Conservation (phyloP, 768 basidiomycete genomes). For the Tephrocybe rancida region DNA sequence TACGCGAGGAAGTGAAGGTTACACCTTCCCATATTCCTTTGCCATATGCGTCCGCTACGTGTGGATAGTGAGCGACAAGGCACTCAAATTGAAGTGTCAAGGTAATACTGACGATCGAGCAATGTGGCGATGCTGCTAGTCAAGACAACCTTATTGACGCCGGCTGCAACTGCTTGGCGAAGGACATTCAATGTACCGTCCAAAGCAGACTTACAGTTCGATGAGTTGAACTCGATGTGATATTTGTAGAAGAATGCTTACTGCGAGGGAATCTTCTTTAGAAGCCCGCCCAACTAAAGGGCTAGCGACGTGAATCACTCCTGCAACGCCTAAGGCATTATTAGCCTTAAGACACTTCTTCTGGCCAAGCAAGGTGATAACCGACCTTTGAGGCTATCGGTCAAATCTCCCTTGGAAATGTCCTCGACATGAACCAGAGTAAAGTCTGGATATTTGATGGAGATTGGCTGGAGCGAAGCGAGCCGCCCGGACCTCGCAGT, state of each 20-base stretch:
- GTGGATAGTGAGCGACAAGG: neutral
- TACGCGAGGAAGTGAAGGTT: conserved; percentile 4
- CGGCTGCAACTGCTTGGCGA: conserved; percentile 13
- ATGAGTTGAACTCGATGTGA: neutral
- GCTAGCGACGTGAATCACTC: conserved; percentile 36
- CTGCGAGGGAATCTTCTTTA: conserved; percentile 8
- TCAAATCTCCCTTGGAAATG: conserved; percentile 12
- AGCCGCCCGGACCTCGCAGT: conserved; percentile 9
- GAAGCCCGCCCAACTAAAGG: conserved; percentile 12
- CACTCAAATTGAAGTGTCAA: neutral
- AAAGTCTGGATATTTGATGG: conserved; percentile 1
- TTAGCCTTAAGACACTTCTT: neutral
- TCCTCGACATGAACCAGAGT: conserved; percentile 15
- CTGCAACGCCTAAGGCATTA: conserved; percentile 42
- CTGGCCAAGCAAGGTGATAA: neutral
- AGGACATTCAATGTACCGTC: conserved; percentile 16
- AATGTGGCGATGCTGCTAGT: conserved; percentile 14
- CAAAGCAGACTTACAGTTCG: conserved; percentile 5
- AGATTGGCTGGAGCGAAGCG: conserved; percentile 3
- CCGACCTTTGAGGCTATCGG: conserved; percentile 13
- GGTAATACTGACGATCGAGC: conserved; percentile 9
- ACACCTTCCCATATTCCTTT: neutral
- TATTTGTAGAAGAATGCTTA: neutral
- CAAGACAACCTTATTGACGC: conserved; percentile 8
- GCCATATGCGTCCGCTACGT: neutral